Evolutionary conservation across 768 basidiomycete species (phyloP), one percentile per base, ranked within the genome.

Genomic region (Leccinum variicolor): DNA sequence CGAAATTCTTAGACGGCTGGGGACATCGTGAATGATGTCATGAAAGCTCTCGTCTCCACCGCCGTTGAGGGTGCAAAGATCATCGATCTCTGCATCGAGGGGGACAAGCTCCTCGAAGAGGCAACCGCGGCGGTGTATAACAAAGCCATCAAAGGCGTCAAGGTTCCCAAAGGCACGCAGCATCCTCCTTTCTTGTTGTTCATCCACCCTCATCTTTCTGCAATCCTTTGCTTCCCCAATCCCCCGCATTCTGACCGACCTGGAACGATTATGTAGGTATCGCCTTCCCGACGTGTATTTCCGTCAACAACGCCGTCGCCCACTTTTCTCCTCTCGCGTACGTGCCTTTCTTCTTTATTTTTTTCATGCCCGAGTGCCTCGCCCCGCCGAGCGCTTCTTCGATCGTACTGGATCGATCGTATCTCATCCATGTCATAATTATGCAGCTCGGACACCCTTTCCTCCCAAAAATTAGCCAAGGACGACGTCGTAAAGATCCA

Each of bases 311-410:
- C 76, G 81, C 86, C 65, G 94, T 98, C 60, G 87, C 93, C 45
- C 92, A 98, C 76, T 97, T 94, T 79, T 95, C 95, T 11, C 97
- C 97, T n/a, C 84, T 98, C 55, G 86, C 86, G 80, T 94, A 78
- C 67, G 93, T 83, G 19, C 19, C 4, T 49, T 49, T 49, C 26
- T 31, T 31, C 29, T 31, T 31, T 29, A 0, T 50, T 31, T 14
- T 33, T 28, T 19, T 28, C n/a, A 19, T 21, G 43, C 49, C 56
- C 29, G 4, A 8, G 10, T 13, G 41, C 33, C 15, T n/a, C 13
- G 15, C 26, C 31, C n/a, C 10, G 52, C 5, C 19, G 41, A 43
- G n/a, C 41, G 41, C 17, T 46, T 4, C 36, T 33, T 55, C 28
- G 52, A 64, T 56, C 60, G 74, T 71, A 68, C n/a, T 43, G 10